phyloP scores from a whole-genome alignment of 176 grass and related monocot genomes.

The Bolboschoenus planiculmis region DNA sequence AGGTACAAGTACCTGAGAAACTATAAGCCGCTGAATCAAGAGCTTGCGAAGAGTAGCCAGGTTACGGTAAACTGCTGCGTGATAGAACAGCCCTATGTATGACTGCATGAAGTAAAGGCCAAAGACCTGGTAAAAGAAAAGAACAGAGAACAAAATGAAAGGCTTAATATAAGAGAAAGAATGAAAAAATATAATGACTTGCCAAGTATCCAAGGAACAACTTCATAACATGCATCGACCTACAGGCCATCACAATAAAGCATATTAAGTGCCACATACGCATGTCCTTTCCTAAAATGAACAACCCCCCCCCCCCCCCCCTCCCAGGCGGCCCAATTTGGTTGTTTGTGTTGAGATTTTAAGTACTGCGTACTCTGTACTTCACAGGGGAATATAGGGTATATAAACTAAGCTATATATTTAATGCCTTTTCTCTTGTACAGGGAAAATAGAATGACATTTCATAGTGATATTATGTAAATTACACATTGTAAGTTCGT shows the following conservation, averaged over 20 bases:
- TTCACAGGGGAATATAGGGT: background rate
- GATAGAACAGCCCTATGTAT: slow-evolving; percentile 98
- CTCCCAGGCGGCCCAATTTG: no score
- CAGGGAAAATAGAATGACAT: background rate
- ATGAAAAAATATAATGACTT: background rate
- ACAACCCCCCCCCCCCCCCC: background rate
- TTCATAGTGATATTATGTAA: background rate
- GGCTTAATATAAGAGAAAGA: background rate
- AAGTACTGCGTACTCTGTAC: background rate
- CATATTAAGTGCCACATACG: background rate
- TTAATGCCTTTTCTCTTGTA: background rate
- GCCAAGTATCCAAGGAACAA: background rate
- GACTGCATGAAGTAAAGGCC: slow-evolving; percentile 99
- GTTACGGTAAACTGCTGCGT: slow-evolving; percentile 68
- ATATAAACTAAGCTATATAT: background rate
- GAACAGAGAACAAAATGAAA: background rate
- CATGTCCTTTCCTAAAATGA: background rate
- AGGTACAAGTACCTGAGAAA: slow-evolving; percentile 53
- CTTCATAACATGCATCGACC: background rate
- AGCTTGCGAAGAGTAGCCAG: slow-evolving; percentile 68
- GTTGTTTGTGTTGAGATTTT: background rate
- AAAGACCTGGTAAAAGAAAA: slow-evolving; percentile 48
- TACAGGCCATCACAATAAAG: background rate
- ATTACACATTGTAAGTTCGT: no score
- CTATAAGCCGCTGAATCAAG: slow-evolving; percentile 87